A percentile compares a stretch with the other conserved stretches of the same genome.
These are phyloP conservation scores for Stemphylium beticola DNA, from an alignment of 2,329 filamentous ascomycete genomes.

Conservation along the genomic window DNA sequence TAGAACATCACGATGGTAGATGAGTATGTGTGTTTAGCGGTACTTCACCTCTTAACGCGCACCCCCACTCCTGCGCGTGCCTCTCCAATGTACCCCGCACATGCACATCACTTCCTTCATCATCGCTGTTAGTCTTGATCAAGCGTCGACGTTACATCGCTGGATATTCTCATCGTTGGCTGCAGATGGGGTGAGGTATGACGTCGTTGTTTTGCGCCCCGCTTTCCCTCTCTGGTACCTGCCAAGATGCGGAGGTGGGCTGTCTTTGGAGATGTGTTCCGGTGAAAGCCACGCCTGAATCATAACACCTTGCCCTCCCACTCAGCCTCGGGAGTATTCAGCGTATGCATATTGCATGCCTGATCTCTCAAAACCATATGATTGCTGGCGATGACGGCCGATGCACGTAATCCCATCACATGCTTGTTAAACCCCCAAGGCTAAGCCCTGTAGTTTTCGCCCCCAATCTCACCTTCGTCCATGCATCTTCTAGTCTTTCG, in stretches of 20 bases:
- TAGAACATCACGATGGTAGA: background rate
- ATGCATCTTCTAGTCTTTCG: too few species aligned
- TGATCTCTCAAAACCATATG: background rate
- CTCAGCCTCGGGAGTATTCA: too few species aligned
- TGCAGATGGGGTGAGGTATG: constrained; percentile 9
- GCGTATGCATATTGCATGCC: background rate
- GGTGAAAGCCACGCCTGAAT: background rate
- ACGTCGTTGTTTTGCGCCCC: constrained; percentile 20
- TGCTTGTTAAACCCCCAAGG: too few species aligned
- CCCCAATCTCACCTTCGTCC: too few species aligned
- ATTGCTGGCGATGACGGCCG: too few species aligned
- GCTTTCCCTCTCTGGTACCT: constrained; percentile 21
- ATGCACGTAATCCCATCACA: too few species aligned
- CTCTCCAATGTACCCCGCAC: constrained; percentile 22
- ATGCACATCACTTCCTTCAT: background rate
- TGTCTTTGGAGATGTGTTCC: background rate
- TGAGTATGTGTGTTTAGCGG: background rate
- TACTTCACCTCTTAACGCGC: background rate
- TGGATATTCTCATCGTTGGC: background rate
- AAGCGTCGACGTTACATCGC: constrained; percentile 33
- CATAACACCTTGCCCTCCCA: background rate
- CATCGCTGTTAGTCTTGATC: constrained; percentile 3
- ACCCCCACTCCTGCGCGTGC: background rate
- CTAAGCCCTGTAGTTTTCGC: too few species aligned
- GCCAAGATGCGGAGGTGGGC: constrained; percentile 21